Evolutionary conservation across 2,329 filamentous ascomycete genomes (phyloP).

Genomic region (Aspergillus caelatus): DNA sequence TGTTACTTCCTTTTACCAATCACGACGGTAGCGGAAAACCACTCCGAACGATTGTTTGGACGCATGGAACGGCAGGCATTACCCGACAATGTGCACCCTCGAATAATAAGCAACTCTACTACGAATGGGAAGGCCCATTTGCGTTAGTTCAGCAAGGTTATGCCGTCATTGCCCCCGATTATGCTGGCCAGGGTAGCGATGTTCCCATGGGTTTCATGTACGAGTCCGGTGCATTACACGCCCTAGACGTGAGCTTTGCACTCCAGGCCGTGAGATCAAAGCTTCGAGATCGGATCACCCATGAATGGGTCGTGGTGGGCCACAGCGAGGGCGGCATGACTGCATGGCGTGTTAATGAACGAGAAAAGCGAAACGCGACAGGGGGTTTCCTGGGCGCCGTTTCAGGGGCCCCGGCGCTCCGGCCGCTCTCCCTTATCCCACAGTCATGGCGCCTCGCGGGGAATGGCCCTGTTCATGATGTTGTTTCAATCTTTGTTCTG

Average conservation of each 20-base stretch:
- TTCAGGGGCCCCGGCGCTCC: slow-evolving; percentile 5
- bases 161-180: slow-evolving; percentile 9
- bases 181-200: slow-evolving; percentile 10
- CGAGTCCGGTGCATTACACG: slow-evolving; percentile 1
- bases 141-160: slow-evolving; percentile 7
- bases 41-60: not conserved
- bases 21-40: not conserved
- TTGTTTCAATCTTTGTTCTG: slow-evolving; percentile 7
- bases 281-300: not conserved
- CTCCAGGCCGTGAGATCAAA: not conserved
- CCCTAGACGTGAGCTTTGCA: slow-evolving; percentile 1
- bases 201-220: slow-evolving; percentile 8
- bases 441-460: not conserved
- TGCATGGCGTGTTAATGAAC: not conserved
- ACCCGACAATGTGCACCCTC: not conserved
- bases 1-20: not conserved
- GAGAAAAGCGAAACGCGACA: not conserved
- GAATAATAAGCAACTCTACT: not conserved
- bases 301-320: slow-evolving; percentile 10
- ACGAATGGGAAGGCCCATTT: not conserved
- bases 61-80: not conserved
- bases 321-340: slow-evolving; percentile 11
- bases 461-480: slow-evolving; percentile 1
- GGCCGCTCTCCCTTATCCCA: slow-evolving; percentile 6
- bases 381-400: slow-evolving; percentile 9